Evolutionary conservation across 2,329 filamentous ascomycete genomes (phyloP).

Genomic region (Cladophialophora bantiana): DNA sequence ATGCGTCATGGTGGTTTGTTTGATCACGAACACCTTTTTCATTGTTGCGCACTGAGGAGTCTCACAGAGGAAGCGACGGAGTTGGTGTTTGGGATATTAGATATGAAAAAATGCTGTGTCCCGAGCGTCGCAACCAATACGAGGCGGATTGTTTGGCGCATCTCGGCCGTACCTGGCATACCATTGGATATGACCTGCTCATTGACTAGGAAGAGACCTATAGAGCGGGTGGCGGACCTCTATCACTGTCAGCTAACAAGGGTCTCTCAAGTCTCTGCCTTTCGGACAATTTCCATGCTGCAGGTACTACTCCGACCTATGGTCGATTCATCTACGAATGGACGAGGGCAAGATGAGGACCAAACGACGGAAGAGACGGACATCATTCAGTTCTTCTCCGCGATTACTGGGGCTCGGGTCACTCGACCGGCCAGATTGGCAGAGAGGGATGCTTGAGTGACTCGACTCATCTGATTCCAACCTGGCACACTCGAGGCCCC

Average conservation of each 20-base stretch:
- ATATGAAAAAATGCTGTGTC: not conserved
- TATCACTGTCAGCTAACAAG: not conserved
- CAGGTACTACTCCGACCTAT: not conserved
- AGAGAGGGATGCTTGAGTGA: too few relatives aligned
- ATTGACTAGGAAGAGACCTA: not conserved
- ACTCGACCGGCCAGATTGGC: too few relatives aligned
- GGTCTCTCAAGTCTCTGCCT: not conserved
- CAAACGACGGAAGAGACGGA: not conserved
- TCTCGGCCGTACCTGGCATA: not conserved
- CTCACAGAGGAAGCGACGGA: not conserved
- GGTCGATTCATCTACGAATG: not conserved
- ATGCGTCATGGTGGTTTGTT: conserved; percentile 86
- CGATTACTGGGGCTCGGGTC: too few relatives aligned
- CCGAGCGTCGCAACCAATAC: not conserved
- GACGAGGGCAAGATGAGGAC: not conserved
- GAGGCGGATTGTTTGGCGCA: not conserved
- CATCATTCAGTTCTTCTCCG: not conserved
- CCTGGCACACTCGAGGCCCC: too few relatives aligned
- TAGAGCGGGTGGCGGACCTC: not conserved
- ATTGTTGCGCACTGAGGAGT: conserved; percentile 63
- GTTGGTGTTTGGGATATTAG: not conserved
- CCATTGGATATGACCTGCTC: not conserved
- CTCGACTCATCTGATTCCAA: too few relatives aligned
- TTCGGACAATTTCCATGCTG: not conserved
- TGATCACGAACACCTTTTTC: conserved; percentile 86